Conservation (phyloP, 805 yeast species). For the Brettanomyces naardenensis region DNA sequence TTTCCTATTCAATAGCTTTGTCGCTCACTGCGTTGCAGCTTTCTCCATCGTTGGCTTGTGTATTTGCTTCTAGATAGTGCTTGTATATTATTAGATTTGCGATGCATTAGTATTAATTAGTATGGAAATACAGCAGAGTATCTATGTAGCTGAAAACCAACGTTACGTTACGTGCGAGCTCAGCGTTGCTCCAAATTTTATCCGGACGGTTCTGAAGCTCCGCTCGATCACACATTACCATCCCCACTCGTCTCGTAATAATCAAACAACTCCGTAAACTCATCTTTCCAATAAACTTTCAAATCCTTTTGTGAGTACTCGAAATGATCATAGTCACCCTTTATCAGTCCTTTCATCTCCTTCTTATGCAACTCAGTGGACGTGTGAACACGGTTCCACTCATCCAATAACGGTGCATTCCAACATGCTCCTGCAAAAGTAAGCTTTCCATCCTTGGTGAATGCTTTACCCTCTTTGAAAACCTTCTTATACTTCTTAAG, state of each 20-base stretch:
- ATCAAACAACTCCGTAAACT: conserved; percentile 1
- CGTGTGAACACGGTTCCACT: background rate
- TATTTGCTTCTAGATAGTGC: background rate
- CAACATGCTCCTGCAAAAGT: conserved; percentile 4
- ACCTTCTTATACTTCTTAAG: conserved; percentile 1
- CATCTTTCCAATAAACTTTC: conserved; percentile 3
- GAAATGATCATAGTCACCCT: conserved; percentile 1
- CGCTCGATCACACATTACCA: background rate
- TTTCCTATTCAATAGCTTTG: background rate
- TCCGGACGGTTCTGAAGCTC: too few species aligned
- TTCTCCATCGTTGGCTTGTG: background rate
- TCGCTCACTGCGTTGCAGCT: background rate
- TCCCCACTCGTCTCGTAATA: conserved; percentile 3
- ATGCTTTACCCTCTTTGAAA: background rate
- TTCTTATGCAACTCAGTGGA: background rate
- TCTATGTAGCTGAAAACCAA: too few species aligned
- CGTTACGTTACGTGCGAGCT: too few species aligned
- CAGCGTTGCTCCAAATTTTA: too few species aligned
- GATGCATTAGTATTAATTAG: too few species aligned
- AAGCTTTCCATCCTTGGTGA: conserved; percentile 2
- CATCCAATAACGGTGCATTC: background rate
- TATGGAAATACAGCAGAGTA: too few species aligned
- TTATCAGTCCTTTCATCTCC: conserved; percentile 2
- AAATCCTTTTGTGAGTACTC: conserved; percentile 2
- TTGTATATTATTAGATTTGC: background rate